Conservation (phyloP, 768 basidiomycete species). For the Psilocybe azurescens region DNA sequence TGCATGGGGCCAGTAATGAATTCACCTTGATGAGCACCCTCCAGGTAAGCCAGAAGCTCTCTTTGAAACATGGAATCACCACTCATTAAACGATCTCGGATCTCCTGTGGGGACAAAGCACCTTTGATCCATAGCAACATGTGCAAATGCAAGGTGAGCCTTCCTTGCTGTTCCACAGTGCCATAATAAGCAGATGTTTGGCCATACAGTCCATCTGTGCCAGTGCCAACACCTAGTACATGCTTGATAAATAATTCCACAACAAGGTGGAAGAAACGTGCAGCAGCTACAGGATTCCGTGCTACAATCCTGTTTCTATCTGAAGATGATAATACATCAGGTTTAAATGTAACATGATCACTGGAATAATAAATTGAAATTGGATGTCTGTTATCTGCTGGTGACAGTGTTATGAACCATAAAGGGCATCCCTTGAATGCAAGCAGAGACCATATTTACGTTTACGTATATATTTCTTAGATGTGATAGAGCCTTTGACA, state of each 20-base stretch:
- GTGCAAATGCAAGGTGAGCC: conserved; percentile 38
- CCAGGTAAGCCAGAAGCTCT: conserved; percentile 34
- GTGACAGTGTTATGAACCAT: too few species aligned
- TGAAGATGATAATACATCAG: too few species aligned
- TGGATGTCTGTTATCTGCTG: too few species aligned
- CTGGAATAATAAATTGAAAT: too few species aligned
- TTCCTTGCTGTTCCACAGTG: conserved; percentile 40
- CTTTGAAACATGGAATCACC: conserved; percentile 30
- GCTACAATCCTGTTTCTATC: conserved; percentile 7
- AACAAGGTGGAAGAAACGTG: conserved; percentile 36
- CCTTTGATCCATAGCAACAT: conserved; percentile 34
- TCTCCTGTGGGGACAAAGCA: conserved; percentile 32
- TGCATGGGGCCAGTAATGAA: conserved; percentile 20
- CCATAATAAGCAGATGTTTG: conserved; percentile 37
- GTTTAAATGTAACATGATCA: too few species aligned
- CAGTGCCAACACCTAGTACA: conserved; percentile 25
- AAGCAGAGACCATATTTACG: too few species aligned
- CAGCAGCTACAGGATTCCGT: conserved; percentile 23
- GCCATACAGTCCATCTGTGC: conserved; percentile 30
- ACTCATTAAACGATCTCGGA: conserved; percentile 29
- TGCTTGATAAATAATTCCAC: conserved; percentile 33
- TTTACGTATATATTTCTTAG: too few species aligned
- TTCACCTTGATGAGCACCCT: conserved; percentile 31
- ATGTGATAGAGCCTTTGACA: too few species aligned
- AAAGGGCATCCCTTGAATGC: too few species aligned